These are phyloP conservation scores for Fusarium sororula DNA, from an alignment of 2,329 filamentous ascomycete species.

Conservation along the genomic window DNA sequence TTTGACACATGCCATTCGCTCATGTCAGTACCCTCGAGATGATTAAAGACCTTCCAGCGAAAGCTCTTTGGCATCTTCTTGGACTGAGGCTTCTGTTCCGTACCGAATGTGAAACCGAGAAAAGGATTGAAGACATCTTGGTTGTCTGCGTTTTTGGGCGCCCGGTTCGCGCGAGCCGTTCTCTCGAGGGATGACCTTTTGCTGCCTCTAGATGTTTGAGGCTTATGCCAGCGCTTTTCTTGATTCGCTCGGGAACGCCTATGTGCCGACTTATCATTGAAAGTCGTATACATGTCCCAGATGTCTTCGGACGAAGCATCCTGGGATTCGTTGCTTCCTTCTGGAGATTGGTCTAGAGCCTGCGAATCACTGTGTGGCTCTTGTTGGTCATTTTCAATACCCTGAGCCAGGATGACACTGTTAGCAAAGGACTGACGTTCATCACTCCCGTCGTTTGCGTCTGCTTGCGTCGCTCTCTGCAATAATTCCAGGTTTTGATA, in stretches of 20 bases:
- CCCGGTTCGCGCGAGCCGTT: background rate
- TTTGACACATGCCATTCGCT: conserved; percentile 23
- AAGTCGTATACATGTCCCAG: too few species aligned
- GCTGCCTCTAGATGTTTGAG: background rate
- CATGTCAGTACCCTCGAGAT: conserved; percentile 32
- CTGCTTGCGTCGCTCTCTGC: too few species aligned
- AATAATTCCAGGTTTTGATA: background rate
- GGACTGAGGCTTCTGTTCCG: background rate
- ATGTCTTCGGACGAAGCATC: too few species aligned
- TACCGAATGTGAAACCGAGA: conserved; percentile 7
- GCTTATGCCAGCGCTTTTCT: background rate
- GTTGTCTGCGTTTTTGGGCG: background rate
- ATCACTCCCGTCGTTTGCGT: background rate
- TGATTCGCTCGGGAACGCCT: background rate
- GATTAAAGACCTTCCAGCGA: conserved; percentile 33
- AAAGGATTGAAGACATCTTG: conserved; percentile 31
- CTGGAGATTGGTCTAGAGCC: background rate
- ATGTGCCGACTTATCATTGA: background rate
- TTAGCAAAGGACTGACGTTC: background rate
- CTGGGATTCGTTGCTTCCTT: background rate
- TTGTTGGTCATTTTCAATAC: background rate
- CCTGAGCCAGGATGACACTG: background rate
- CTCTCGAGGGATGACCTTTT: background rate
- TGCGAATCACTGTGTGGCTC: background rate
- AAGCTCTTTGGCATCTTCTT: conserved; percentile 3